phyloP scores from a whole-genome alignment of 768 basidiomycete genomes.

The Pleurotus sapidus region DNA sequence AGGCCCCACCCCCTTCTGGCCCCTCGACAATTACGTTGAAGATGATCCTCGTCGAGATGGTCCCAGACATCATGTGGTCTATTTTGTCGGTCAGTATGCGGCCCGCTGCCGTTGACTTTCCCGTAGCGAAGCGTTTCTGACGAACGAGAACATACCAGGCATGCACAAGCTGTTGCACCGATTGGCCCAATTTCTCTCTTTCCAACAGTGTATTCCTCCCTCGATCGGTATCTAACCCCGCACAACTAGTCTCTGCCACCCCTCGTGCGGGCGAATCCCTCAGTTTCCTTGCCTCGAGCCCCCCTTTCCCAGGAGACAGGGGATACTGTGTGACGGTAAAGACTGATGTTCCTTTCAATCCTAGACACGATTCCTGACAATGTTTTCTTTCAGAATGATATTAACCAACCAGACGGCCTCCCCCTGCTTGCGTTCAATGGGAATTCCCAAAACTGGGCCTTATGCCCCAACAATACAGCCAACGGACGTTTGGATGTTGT shows the following conservation, averaged over 20 bases:
- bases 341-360: slow-evolving; percentile 6
- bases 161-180: slow-evolving; percentile 38
- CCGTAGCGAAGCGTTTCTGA: too few relatives aligned
- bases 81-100: slow-evolving; percentile 33
- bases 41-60: slow-evolving; percentile 35
- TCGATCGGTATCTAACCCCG: slow-evolving; percentile 32
- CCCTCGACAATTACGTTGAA: slow-evolving; percentile 28
- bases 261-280: slow-evolving; percentile 39
- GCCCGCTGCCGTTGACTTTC: too few relatives aligned
- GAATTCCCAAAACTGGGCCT: slow-evolving; percentile 35
- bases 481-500: slow-evolving; percentile 40
- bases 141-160: slow-evolving; percentile 21
- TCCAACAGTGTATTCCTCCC: slow-evolving; percentile 39
- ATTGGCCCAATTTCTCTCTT: slow-evolving; percentile 37
- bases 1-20: slow-evolving; percentile 27
- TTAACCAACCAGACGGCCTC: slow-evolving; percentile 20
- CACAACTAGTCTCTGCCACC: slow-evolving; percentile 35
- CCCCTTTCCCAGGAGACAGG: slow-evolving; percentile 40
- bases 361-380: too few relatives aligned
- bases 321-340: slow-evolving; percentile 36
- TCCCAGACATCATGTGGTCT: slow-evolving; percentile 35
- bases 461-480: slow-evolving; percentile 39
- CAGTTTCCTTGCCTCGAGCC: slow-evolving; percentile 41
- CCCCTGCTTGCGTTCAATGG: slow-evolving; percentile 36
- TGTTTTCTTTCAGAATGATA: slow-evolving; percentile 1